Percentiles rank a stretch among this genome's conserved stretches.
These are phyloP conservation scores for Talaromyces ruber DNA, from an alignment of 495 filamentous ascomycete species.

Conservation along the genomic window DNA sequence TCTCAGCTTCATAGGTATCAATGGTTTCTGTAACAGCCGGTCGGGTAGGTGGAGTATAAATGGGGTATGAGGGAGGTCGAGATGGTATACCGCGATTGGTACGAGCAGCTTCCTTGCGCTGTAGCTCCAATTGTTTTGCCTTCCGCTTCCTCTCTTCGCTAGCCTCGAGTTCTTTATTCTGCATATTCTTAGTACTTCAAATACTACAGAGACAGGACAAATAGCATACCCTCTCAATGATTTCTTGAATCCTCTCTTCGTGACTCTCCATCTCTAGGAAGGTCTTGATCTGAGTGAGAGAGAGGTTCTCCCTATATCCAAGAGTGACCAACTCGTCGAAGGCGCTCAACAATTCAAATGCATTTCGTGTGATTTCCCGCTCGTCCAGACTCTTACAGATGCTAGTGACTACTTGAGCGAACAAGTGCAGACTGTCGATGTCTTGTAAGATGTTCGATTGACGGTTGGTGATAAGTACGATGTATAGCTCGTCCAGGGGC, in stretches of 20 bases:
- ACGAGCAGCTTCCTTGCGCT: slow-evolving; percentile 82
- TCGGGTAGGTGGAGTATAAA: slow-evolving; percentile 75
- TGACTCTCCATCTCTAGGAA: slow-evolving; percentile 99
- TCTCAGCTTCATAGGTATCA: slow-evolving; percentile 90
- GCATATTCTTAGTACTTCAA: slow-evolving; percentile 4
- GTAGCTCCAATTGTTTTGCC: slow-evolving; percentile 95
- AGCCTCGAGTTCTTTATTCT: slow-evolving; percentile 98
- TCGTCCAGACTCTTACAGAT: slow-evolving; percentile 96
- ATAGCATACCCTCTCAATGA: slow-evolving; percentile 75
- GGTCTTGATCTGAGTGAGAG: slow-evolving; percentile 91
- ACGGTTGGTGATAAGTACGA: slow-evolving; percentile 98
- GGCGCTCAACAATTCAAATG: slow-evolving; percentile 88
- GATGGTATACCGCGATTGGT: slow-evolving; percentile 48
- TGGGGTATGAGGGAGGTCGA: slow-evolving; percentile 72
- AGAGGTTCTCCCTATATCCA: slow-evolving; percentile 92
- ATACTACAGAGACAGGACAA: not conserved
- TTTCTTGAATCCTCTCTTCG: slow-evolving; percentile 96
- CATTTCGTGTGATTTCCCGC: slow-evolving; percentile 86
- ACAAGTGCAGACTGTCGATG: slow-evolving; percentile 94
- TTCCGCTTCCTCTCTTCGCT: slow-evolving; percentile 96
- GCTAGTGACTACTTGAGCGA: slow-evolving; percentile 91
- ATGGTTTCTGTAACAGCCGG: slow-evolving; percentile 71
- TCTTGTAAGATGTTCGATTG: slow-evolving; percentile 99
- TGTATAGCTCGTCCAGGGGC: slow-evolving; percentile 96
- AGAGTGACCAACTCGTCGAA: slow-evolving; percentile 95